Evolutionary conservation across 805 yeast species (phyloP).

Genomic region (Scheffersomyces ergatensis): DNA sequence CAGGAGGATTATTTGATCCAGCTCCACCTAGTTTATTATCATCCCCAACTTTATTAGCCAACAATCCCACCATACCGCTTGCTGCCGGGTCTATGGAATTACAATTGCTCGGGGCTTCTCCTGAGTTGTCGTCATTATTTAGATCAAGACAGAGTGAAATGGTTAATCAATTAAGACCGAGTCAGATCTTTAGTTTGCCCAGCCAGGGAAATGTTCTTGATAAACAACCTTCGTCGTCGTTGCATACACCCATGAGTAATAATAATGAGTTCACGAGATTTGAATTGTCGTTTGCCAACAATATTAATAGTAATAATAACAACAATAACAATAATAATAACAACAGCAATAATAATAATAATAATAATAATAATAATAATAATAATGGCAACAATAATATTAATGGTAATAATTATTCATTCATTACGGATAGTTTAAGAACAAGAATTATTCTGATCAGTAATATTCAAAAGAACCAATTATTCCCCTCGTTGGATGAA

Average conservation of each 20-base stretch:
- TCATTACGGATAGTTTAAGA: slow-evolving; percentile 50
- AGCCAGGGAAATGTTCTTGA: not conserved
- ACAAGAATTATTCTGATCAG: slow-evolving; percentile 50
- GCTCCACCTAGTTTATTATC: not conserved
- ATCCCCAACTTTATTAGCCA: not conserved
- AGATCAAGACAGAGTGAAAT: slow-evolving; percentile 61
- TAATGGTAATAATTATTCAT: slow-evolving; percentile 1
- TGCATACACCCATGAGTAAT: not conserved
- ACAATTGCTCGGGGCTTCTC: not conserved
- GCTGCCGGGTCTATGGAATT: not conserved
- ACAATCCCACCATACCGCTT: not conserved
- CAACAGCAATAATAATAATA: not conserved
- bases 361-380: not conserved
- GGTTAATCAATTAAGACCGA: not conserved
- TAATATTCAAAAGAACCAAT: slow-evolving; percentile 50
- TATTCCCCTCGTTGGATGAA: slow-evolving; percentile 71
- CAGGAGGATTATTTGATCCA: not conserved
- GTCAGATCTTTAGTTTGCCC: not conserved
- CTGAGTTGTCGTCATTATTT: slow-evolving; percentile 34
- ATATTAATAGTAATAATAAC: too few relatives aligned
- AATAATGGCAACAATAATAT: not conserved
- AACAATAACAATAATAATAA: too few relatives aligned
- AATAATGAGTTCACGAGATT: not conserved
- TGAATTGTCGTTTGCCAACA: not conserved
- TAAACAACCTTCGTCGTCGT: not conserved